Evolutionary conservation across 2,329 filamentous ascomycete species (phyloP), one percentile per base, ranked within the genome.

Genomic region (Penicillium sclerotigenum): DNA sequence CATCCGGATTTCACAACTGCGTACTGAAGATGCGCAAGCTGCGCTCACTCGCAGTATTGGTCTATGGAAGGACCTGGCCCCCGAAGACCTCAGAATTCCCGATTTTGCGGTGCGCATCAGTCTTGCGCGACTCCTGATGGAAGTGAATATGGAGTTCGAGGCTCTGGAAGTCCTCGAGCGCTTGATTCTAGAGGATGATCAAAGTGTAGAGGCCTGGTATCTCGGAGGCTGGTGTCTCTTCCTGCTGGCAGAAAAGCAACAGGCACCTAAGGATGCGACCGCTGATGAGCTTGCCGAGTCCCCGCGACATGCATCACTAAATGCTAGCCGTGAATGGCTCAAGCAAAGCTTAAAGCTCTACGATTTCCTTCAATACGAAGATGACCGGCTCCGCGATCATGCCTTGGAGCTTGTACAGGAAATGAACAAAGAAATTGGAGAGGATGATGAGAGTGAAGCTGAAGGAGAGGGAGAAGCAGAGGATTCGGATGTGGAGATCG

Each of bases 191-290:
- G 94, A 99, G 71, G 93, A 99, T 64, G 95, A 99, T 70, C 83
- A 89, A 69, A 96, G 93, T 72, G 89, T 99, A 20, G 94, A 99
- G 75, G 89, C 90, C 18, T 97, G 92, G 91, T 99, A 99, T 76
- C 81, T 99, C 5, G 94, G 94, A 41, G 95, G 94, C 4, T 97
- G 93, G 90, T 92, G 91, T 65, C 81, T 95, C 63, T 90, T 91
- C 71, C 82, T 96, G 56, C 79, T 89, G 59, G 75, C 73, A 34
- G 70, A 75, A 65, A 76, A 80, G 69, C 70, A 73, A 60, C 68
- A 79, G 38, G 71, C 67, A 1, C 74, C 73, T 50, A 75, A 71
- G 58, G 57, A 72, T 60, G 59, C 66, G 42, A 67, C 69, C 47
- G 66, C 63, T 37, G 54, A 68, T 64, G 67, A 77, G 67, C 55